These are phyloP conservation scores for Solanum pimpinellifolium DNA, from an alignment of 257 asterid species.

Conservation along the genomic window DNA sequence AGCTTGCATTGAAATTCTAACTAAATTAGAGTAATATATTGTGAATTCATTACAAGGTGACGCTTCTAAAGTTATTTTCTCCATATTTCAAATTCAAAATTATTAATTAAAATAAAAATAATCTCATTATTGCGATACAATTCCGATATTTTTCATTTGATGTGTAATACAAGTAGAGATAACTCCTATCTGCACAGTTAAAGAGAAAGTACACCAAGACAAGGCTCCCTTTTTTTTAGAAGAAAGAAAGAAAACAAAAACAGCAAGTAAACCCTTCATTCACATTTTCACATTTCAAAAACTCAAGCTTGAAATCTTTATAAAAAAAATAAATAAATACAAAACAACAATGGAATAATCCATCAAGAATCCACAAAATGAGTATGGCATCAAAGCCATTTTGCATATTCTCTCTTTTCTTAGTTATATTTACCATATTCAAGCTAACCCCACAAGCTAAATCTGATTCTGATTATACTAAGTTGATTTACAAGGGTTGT, in stretches of 20 bases:
- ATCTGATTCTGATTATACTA: constrained; percentile 57
- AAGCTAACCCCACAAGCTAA: constrained; percentile 31
- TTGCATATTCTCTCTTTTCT: constrained; percentile 19
- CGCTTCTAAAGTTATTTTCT: background rate
- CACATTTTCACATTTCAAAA: background rate
- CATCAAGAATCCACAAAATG: background rate
- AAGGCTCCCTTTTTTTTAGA: background rate
- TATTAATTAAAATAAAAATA: too few species aligned
- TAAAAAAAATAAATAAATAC: background rate
- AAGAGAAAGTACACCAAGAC: constrained; percentile 7
- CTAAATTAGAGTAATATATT: too few species aligned
- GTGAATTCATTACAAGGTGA: fast-evolving
- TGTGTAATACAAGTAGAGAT: background rate
- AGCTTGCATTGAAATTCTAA: background rate
- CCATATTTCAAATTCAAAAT: too few species aligned
- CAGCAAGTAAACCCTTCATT: background rate
- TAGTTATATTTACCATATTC: constrained; percentile 20
- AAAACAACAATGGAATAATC: background rate
- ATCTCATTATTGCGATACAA: fast-evolving
- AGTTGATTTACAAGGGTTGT: constrained; percentile 86
- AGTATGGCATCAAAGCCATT: background rate
- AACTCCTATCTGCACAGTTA: background rate
- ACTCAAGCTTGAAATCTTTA: background rate
- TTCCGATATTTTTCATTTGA: background rate
- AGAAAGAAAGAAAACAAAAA: background rate